Percentiles rank a stretch among this genome's conserved stretches.
These are phyloP conservation scores for Hygrophorus pudorinus DNA, from an alignment of 768 basidiomycete species.

Conservation along the genomic window DNA sequence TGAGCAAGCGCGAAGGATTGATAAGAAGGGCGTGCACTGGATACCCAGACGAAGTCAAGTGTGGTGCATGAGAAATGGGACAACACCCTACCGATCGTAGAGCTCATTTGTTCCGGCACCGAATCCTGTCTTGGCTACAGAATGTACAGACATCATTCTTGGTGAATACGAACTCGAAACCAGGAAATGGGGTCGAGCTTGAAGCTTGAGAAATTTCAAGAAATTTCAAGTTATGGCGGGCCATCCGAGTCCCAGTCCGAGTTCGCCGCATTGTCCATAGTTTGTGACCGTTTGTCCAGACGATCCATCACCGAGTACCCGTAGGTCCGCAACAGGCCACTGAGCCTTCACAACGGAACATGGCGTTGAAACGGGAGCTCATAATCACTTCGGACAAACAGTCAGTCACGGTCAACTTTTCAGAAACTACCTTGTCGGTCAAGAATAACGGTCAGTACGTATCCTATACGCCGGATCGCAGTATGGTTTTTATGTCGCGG, in stretches of 20 bases:
- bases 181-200: too few species aligned
- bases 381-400: conserved; percentile 2
- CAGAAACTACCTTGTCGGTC: conserved; percentile 8
- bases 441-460: conserved; percentile 1
- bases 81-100: conserved; percentile 52
- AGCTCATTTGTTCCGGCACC: conserved; percentile 74
- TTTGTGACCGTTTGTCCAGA: too few species aligned
- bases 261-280: too few species aligned
- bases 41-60: neutral
- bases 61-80: too few species aligned
- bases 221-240: too few species aligned
- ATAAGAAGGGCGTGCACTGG: conserved; percentile 77
- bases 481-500: neutral
- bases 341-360: neutral
- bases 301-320: too few species aligned
- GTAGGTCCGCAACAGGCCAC: conserved; percentile 11
- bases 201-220: too few species aligned
- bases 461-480: neutral
- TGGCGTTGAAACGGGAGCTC: conserved; percentile 2
- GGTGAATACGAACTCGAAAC: too few species aligned
- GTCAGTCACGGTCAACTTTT: conserved; percentile 7
- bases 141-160: conserved; percentile 35
- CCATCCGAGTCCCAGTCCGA: too few species aligned
- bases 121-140: conserved; percentile 65
- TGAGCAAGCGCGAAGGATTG: conserved; percentile 50